Evolutionary conservation across 2,329 filamentous ascomycete genomes (phyloP).

Genomic region (Xylariaceae sp.): DNA sequence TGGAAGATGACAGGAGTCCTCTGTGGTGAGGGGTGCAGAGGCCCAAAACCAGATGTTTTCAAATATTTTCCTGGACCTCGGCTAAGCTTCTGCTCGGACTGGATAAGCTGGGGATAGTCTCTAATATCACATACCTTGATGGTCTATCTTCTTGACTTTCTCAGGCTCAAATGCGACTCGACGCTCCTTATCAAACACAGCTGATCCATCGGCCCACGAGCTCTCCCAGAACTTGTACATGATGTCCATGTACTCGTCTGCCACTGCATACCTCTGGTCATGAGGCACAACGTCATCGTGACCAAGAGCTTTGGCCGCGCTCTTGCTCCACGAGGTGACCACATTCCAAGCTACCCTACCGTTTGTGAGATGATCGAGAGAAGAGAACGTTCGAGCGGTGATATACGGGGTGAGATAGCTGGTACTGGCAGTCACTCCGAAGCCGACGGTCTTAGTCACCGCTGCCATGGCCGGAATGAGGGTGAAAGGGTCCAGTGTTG

Average conservation of each 20-base stretch:
- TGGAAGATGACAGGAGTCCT: constrained; percentile 19
- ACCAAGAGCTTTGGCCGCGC: constrained; percentile 12
- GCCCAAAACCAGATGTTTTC: constrained; percentile 3
- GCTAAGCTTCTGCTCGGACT: not conserved
- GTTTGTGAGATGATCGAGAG: constrained; percentile 11
- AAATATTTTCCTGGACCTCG: constrained; percentile 4
- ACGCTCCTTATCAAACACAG: constrained; percentile 3
- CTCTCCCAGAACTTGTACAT: constrained; percentile 15
- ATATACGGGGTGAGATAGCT: constrained; percentile 9
- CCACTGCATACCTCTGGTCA: constrained; percentile 17
- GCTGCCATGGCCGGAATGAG: constrained; percentile 11
- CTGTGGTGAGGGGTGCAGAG: constrained; percentile 6
- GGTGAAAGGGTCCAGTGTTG: constrained; percentile 4
- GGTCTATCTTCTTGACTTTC: constrained; percentile 9
- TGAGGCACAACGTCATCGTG: constrained; percentile 9
- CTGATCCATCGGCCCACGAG: constrained; percentile 9
- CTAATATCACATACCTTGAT: constrained; percentile 2
- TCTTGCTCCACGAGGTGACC: constrained; percentile 16
- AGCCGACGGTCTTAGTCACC: constrained; percentile 9
- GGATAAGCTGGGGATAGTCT: not conserved
- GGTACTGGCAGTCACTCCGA: constrained; percentile 10
- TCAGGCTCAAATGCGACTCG: constrained; percentile 2
- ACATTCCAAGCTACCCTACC: constrained; percentile 17
- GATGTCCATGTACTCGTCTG: constrained; percentile 17
- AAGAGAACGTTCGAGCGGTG: constrained; percentile 8